Evolutionary conservation across 495 filamentous ascomycete species (phyloP), one percentile per base, ranked within the genome.

Genomic region (Penicillium salamii): DNA sequence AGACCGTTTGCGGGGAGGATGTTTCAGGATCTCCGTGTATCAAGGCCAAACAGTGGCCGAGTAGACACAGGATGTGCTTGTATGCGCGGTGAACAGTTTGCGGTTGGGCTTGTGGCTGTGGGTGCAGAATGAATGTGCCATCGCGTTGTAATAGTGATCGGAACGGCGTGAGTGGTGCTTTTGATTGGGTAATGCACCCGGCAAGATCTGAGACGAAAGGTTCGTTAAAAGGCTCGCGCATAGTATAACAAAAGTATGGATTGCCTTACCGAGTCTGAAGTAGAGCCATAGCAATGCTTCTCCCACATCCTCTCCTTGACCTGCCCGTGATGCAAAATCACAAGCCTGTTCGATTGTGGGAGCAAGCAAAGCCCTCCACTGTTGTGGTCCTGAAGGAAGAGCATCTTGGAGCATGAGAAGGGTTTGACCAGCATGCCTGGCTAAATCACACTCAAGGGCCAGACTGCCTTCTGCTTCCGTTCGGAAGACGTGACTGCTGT

Each of bases 221-320:
- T n/a, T n/a, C n/a, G n/a, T n/a, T n/a, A n/a, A n/a, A n/a, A n/a
- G n/a, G n/a, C n/a, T n/a, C n/a, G n/a, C n/a, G n/a, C n/a, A n/a
- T n/a, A n/a, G n/a, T n/a, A n/a, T n/a, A n/a, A n/a, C n/a, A n/a
- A n/a, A n/a, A n/a, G n/a, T n/a, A n/a, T n/a, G n/a, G n/a, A n/a
- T n/a, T 12, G 0, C 28, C 51, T 19, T 43, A 62, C 58, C 61
- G 12, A 63, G 29, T 36, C 54, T 24, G 29, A 63, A 56, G 38
- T 55, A 43, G 20, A 63, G 32, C 61, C 61, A 63, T 11, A 63
- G 56, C 8, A 58, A 36, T 7, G 54, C 49, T 13, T 61, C 54
- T 4, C 58, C 58, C 15, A 61, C 49, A 3, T 55, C 57, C 9
- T 58, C 49, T 13, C 35, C 29, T 17, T 55, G 3, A 12, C 28